These are phyloP conservation scores for Arthrocladium fulminans DNA, from an alignment of 2,329 filamentous ascomycete genomes.

Conservation along the genomic window DNA sequence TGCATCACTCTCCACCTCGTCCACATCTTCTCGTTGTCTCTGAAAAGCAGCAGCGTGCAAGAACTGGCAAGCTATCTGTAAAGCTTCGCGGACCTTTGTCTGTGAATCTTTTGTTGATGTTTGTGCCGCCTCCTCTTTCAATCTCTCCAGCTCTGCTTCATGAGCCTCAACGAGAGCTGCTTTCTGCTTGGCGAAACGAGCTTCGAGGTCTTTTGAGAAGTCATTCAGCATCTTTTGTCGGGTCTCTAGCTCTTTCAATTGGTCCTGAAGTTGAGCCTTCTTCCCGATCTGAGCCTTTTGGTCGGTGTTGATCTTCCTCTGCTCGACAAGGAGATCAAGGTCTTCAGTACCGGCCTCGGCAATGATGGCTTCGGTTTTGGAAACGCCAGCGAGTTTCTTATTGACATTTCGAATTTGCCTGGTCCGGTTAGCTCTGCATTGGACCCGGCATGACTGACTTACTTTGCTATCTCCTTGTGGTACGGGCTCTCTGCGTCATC, in stretches of 20 bases:
- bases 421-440: conserved; percentile 1
- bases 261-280: conserved; percentile 52
- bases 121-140: conserved; percentile 41
- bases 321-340: conserved; percentile 53
- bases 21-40: conserved; percentile 50
- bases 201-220: conserved; percentile 51
- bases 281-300: conserved; percentile 56
- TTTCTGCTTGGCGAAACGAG: conserved; percentile 48
- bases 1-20: conserved; percentile 49
- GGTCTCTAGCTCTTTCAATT: conserved; percentile 50
- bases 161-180: conserved; percentile 47
- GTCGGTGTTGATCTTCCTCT: conserved; percentile 57
- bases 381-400: conserved; percentile 73
- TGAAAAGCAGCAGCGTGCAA: conserved; percentile 53
- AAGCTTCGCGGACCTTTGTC: conserved; percentile 39
- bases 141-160: conserved; percentile 46
- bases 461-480: conserved; percentile 88
- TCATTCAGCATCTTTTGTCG: conserved; percentile 53
- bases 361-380: conserved; percentile 53
- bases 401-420: conserved; percentile 85
- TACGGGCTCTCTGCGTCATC: conserved; percentile 64
- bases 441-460: conserved; percentile 30
- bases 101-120: conserved; percentile 35
- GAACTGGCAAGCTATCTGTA: conserved; percentile 54
- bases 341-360: conserved; percentile 51